Conservation (phyloP, 495 filamentous ascomycete genomes). For the Echria macrotheca region DNA sequence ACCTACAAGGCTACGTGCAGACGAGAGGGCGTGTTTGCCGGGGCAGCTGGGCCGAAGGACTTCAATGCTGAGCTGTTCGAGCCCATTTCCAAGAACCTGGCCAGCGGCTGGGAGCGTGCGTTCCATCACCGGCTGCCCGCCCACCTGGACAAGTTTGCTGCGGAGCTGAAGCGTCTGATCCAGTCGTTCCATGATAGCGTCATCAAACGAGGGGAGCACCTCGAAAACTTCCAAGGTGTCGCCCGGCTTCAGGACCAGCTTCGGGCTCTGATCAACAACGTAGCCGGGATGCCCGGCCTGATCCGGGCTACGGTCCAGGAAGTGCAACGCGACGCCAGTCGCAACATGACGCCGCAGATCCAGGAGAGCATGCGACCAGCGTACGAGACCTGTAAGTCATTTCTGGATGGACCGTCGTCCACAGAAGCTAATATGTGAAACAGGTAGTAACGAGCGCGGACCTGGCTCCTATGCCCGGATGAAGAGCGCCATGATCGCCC, state of each 20-base stretch:
- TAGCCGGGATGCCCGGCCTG: slow-evolving; percentile 21
- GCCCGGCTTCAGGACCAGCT: slow-evolving; percentile 38
- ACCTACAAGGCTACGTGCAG: slow-evolving; percentile 61
- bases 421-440: slow-evolving; percentile 19
- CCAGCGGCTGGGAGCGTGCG: slow-evolving; percentile 50
- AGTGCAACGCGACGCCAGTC: slow-evolving; percentile 51
- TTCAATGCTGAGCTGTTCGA: slow-evolving; percentile 48
- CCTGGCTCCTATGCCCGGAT: slow-evolving; percentile 50
- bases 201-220: slow-evolving; percentile 17
- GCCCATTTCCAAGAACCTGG: slow-evolving; percentile 49
- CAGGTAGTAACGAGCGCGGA: slow-evolving; percentile 4
- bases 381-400: slow-evolving; percentile 40
- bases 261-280: slow-evolving; percentile 30
- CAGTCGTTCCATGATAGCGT: slow-evolving; percentile 37
- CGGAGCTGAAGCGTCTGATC: slow-evolving; percentile 6
- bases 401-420: too few species aligned
- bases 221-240: slow-evolving; percentile 21
- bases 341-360: slow-evolving; percentile 51
- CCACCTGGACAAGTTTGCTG: slow-evolving; percentile 16
- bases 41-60: slow-evolving; percentile 34
- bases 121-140: slow-evolving; percentile 38
- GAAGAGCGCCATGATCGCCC: slow-evolving; percentile 48
- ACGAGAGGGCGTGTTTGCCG: slow-evolving; percentile 35
- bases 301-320: slow-evolving; percentile 35
- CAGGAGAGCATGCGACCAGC: slow-evolving; percentile 38